Evolutionary conservation across 805 yeast genomes (phyloP), one percentile per base, ranked within the genome.

Genomic region (Candida nonsorbophila): DNA sequence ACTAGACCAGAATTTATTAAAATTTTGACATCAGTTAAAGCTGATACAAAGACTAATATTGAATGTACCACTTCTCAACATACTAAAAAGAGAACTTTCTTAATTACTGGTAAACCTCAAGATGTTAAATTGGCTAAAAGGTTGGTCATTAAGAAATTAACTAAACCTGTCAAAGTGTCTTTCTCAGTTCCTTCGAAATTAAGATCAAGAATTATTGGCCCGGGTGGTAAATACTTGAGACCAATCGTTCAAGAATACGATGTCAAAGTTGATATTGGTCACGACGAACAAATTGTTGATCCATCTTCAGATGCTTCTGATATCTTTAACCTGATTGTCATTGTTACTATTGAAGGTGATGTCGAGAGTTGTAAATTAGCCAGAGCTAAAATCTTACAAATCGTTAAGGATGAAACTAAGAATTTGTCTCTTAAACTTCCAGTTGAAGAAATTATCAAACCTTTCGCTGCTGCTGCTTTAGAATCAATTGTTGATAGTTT

Each of bases 41-140:
- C 74, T 34, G 56, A 65, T 20, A 69, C 78, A 37, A 60, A 69
- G 26, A 84, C 87, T 32, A 74, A 76, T 37, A 75, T 87, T 38
- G 95, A 87, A 53, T 82, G 94, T 32, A 84, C 95, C 30, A 66
- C 85, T 32, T 82, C 94, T 25, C 74, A 75, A 44, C 73, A 72
- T 41, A 77, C 83, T 35, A 80, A 79, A 41, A 79, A 77, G 51
- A 79, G 95, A 60, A 83, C 92, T 16, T 86, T 86, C 48, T 69
- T 88, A 50, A 74, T 90, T 42, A 72, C 79, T 45, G 97, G 97
- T 46, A 68, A 72, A 34, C 73, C 79, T 15, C 74, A 62, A 10
- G 72, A 74, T 30, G 87, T 85, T 32, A 67, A 64, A 31, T 61
- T 56, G 25, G 96, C 94, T 33, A 81, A 79, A 54, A 72, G 85